phyloP scores from a whole-genome alignment of 2,329 filamentous ascomycete genomes.

The Ophiosphaerella herpotricha region DNA sequence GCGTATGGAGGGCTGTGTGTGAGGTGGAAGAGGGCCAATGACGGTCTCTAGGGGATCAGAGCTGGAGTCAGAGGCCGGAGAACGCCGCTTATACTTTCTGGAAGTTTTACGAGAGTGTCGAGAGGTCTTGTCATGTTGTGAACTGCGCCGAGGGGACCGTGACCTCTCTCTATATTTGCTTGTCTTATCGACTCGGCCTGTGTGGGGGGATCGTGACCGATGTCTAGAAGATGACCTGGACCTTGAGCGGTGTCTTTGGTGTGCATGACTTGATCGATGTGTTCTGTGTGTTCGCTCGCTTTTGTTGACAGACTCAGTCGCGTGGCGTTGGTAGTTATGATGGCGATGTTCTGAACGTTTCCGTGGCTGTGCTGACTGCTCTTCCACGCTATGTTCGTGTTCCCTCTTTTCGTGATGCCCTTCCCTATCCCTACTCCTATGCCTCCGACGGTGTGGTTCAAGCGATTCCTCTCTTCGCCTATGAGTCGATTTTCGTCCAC shows the following conservation, averaged over 20 bases:
- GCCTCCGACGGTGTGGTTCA: slow-evolving; percentile 5
- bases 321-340: slow-evolving; percentile 9
- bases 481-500: slow-evolving; percentile 4
- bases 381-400: slow-evolving; percentile 17
- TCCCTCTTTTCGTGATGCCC: slow-evolving; percentile 18
- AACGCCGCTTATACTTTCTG: slow-evolving; percentile 6
- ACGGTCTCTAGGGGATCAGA: slow-evolving; percentile 78
- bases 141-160: slow-evolving; percentile 12
- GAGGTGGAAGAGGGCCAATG: slow-evolving; percentile 72
- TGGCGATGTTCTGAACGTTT: slow-evolving; percentile 21
- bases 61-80: slow-evolving; percentile 34
- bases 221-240: slow-evolving; percentile 24
- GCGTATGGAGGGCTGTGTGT: slow-evolving; percentile 50
- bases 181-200: slow-evolving; percentile 11
- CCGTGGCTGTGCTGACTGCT: slow-evolving; percentile 16
- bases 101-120: neutral
- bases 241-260: slow-evolving; percentile 20
- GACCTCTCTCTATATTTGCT: slow-evolving; percentile 14
- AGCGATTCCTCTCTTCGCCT: slow-evolving; percentile 10
- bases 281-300: slow-evolving; percentile 10
- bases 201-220: slow-evolving; percentile 23
- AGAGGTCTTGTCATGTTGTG: neutral
- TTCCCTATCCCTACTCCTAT: slow-evolving; percentile 19
- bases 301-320: slow-evolving; percentile 14
- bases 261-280: slow-evolving; percentile 9